phyloP scores from a whole-genome alignment of 768 basidiomycete species.

The Hemileccinum rubropunctum region DNA sequence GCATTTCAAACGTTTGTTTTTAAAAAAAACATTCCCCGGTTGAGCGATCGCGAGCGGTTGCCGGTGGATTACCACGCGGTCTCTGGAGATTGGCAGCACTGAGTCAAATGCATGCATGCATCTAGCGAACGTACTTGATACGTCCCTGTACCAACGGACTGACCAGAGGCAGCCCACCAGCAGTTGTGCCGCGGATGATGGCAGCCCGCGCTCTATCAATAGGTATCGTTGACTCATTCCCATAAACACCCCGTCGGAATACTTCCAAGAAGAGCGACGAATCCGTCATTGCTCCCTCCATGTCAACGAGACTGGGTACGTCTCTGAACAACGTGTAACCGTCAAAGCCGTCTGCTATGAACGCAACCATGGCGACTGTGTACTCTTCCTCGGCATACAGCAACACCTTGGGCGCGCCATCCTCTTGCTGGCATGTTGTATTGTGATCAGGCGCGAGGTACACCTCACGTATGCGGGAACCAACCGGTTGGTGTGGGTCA shows the following conservation, averaged over 20 bases:
- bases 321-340: conserved; percentile 7
- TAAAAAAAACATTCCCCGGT: too few relatives aligned
- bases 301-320: not conserved
- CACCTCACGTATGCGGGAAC: conserved; percentile 1
- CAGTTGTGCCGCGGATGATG: not conserved
- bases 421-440: too few relatives aligned
- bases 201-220: conserved; percentile 9
- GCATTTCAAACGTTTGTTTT: too few relatives aligned
- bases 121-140: conserved; percentile 1
- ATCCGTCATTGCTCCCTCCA: conserved; percentile 5
- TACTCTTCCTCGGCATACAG: not conserved
- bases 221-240: not conserved
- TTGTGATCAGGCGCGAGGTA: not conserved
- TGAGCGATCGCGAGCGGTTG: too few relatives aligned
- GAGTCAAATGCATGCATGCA: too few relatives aligned
- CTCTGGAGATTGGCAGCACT: too few relatives aligned
- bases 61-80: too few relatives aligned
- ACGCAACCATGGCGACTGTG: conserved; percentile 8
- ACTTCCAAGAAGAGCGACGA: conserved; percentile 5
- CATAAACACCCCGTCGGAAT: not conserved
- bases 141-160: conserved; percentile 13
- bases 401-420: too few relatives aligned
- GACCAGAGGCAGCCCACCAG: not conserved
- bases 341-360: conserved; percentile 12
- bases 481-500: conserved; percentile 1